Evolutionary conservation across 495 filamentous ascomycete species (phyloP).

Genomic region (Rostrohypoxylon terebratum): DNA sequence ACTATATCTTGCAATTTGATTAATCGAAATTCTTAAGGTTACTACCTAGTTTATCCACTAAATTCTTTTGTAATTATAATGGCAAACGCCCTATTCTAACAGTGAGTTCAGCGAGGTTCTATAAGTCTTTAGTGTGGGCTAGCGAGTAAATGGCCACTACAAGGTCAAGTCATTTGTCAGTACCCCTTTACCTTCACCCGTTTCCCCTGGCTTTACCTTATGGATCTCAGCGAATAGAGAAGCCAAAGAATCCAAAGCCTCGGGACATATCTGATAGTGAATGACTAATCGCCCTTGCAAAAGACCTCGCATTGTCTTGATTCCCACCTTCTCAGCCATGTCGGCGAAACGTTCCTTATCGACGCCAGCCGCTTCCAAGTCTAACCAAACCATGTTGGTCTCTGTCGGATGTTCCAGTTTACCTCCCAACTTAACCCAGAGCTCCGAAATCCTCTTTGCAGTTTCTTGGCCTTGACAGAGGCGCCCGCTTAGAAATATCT

Average conservation of each 20-base stretch:
- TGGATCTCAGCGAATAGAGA: not conserved
- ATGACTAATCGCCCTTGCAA: slow-evolving; percentile 1
- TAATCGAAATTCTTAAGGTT: no score
- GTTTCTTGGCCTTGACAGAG: slow-evolving; percentile 71
- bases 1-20: no score
- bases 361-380: slow-evolving; percentile 63
- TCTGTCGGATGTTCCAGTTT: slow-evolving; percentile 72
- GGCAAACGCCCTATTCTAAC: no score
- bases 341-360: slow-evolving; percentile 1
- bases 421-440: slow-evolving; percentile 74
- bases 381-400: slow-evolving; percentile 96
- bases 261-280: not conserved
- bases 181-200: no score
- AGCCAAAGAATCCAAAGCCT: not conserved
- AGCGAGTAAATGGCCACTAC: no score
- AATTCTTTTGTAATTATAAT: no score
- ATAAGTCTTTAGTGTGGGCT: no score
- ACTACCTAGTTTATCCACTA: no score
- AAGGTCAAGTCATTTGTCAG: no score
- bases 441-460: slow-evolving; percentile 72
- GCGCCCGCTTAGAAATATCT: slow-evolving; percentile 73
- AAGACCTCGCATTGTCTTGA: slow-evolving; percentile 3
- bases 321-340: not conserved
- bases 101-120: no score
- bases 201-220: not conserved